Evolutionary conservation across 371 early-diverging fungal genomes (phyloP).

Genomic region (Mortierella sp.): DNA sequence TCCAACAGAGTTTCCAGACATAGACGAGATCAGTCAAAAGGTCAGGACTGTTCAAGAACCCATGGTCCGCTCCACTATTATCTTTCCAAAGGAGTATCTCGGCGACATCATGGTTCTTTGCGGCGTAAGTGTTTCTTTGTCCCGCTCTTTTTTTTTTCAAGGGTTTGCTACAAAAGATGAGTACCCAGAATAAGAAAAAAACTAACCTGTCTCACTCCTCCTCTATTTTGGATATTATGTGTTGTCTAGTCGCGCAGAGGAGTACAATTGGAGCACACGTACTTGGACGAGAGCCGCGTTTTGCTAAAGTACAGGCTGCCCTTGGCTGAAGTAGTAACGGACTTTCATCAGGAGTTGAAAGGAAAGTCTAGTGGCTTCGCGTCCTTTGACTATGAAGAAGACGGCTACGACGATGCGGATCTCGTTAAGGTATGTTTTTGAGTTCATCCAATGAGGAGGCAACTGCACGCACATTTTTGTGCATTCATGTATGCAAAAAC

Average conservation of each 20-base stretch:
- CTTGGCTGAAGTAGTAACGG: slow-evolving; percentile 92
- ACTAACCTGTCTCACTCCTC: slow-evolving; percentile 6
- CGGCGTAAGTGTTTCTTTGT: slow-evolving; percentile 76
- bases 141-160: background rate
- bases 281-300: slow-evolving; percentile 89
- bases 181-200: background rate
- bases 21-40: slow-evolving; percentile 72
- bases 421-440: slow-evolving; percentile 88
- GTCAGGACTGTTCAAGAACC: slow-evolving; percentile 89
- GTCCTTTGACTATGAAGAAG: slow-evolving; percentile 96
- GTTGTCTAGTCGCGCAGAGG: slow-evolving; percentile 79
- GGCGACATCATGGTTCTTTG: slow-evolving; percentile 94
- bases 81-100: slow-evolving; percentile 93
- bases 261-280: slow-evolving; percentile 87
- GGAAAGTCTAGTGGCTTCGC: slow-evolving; percentile 95
- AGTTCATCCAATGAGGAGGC: too few relatives aligned
- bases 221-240: background rate
- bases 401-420: slow-evolving; percentile 90
- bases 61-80: slow-evolving; percentile 92
- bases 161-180: background rate
- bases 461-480: too few relatives aligned
- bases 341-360: slow-evolving; percentile 96
- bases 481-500: too few relatives aligned
- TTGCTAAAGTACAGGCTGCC: slow-evolving; percentile 92
- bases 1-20: slow-evolving; percentile 94